Evolutionary conservation across 331 rosid genomes (phyloP).

Genomic region (Acacia concinna): DNA sequence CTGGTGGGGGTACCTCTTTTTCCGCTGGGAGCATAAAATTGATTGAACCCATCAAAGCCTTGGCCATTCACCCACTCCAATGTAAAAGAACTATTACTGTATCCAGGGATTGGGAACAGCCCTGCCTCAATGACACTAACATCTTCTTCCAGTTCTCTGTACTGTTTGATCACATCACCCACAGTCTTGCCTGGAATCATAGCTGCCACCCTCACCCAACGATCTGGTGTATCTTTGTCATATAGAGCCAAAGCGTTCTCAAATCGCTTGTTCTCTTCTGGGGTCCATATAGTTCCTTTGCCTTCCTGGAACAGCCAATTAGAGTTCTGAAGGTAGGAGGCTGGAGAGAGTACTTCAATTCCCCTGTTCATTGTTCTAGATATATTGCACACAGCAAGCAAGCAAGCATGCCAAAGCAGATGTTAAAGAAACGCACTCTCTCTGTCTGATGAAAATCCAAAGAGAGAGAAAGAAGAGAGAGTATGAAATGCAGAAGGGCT

Average conservation of each 20-base stretch:
- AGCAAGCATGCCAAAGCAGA: constrained; percentile 16
- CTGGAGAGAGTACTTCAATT: constrained; percentile 61
- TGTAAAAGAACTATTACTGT: constrained; percentile 51
- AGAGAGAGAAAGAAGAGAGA: constrained; percentile 44
- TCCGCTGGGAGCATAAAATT: constrained; percentile 44
- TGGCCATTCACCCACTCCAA: constrained; percentile 58
- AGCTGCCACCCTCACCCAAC: constrained; percentile 66
- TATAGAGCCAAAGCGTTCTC: constrained; percentile 69
- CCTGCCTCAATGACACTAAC: constrained; percentile 82
- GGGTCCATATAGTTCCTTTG: constrained; percentile 63
- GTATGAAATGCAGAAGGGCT: constrained; percentile 51
- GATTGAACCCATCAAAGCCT: constrained; percentile 58
- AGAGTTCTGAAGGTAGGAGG: constrained; percentile 52
- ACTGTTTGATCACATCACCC: constrained; percentile 75
- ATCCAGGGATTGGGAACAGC: constrained; percentile 59
- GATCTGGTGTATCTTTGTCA: constrained; percentile 70
- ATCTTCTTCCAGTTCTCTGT: constrained; percentile 68
- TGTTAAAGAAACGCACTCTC: constrained; percentile 20
- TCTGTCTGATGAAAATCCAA: constrained; percentile 40
- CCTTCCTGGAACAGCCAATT: constrained; percentile 73
- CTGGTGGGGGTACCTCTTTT: constrained; percentile 52
- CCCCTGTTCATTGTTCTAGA: constrained; percentile 44
- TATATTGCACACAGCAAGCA: constrained; percentile 26
- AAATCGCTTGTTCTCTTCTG: constrained; percentile 70
- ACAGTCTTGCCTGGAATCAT: constrained; percentile 73